Conservation (phyloP, 176 grass and related monocot species). For the Dendrocalamus sinicus region DNA sequence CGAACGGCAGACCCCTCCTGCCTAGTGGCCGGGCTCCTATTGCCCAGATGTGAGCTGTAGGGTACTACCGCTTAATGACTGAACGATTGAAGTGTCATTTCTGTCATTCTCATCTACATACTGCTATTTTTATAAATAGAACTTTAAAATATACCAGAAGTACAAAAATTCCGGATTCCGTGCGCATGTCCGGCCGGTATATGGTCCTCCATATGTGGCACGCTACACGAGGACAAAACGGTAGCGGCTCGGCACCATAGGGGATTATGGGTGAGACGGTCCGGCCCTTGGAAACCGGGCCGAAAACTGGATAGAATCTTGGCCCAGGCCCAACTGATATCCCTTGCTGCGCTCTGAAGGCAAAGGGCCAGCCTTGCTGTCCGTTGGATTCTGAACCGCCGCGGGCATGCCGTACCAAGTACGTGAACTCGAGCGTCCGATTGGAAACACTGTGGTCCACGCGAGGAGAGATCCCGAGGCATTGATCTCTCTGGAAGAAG, state of each 20-base stretch:
- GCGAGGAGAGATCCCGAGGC: background rate
- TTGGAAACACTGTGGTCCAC: background rate
- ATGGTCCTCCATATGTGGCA: too few species aligned
- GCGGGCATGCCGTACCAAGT: background rate
- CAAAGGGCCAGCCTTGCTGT: background rate
- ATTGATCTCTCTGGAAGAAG: background rate
- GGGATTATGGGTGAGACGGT: background rate
- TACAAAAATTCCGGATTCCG: too few species aligned
- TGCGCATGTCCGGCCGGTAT: too few species aligned
- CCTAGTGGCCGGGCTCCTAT: too few species aligned
- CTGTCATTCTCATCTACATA: too few species aligned
- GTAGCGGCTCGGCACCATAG: background rate
- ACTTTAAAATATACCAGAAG: too few species aligned
- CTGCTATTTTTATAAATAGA: too few species aligned
- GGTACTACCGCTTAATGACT: too few species aligned
- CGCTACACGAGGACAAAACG: background rate
- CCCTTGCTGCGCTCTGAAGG: background rate
- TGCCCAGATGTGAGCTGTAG: too few species aligned
- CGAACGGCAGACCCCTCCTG: too few species aligned
- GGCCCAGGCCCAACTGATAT: background rate
- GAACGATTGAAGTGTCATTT: too few species aligned
- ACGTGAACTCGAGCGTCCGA: background rate
- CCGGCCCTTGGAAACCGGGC: background rate
- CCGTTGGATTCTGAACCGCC: background rate
- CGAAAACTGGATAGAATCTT: background rate